Percentiles rank a stretch among this genome's conserved stretches.
phyloP scores from a whole-genome alignment of 176 grass and related monocot genomes.

The Elaeis guineensis region DNA sequence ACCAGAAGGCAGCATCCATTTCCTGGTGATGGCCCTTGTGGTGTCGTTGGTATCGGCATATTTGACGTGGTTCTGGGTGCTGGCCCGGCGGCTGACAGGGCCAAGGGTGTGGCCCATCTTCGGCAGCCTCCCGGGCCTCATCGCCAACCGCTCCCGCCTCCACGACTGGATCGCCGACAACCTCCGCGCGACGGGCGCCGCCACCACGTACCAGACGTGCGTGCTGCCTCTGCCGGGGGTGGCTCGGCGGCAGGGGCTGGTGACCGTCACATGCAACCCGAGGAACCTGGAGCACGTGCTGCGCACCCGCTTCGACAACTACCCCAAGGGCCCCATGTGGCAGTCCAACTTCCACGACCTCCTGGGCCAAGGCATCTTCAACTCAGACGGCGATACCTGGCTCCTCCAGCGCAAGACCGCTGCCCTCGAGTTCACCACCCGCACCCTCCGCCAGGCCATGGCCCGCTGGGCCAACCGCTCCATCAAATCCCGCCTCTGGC shows the following conservation, averaged over 20 bases:
- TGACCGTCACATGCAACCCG: constrained; percentile 88
- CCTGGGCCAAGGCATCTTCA: constrained; percentile 96
- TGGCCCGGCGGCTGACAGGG: constrained; percentile 54
- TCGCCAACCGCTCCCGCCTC: constrained; percentile 54
- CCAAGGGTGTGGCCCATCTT: constrained; percentile 75
- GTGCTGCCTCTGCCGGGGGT: constrained; percentile 66
- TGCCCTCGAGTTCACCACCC: constrained; percentile 90
- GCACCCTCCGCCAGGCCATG: constrained; percentile 87
- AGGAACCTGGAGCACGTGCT: constrained; percentile 94
- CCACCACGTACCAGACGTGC: constrained; percentile 91
- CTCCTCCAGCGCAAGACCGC: constrained; percentile 94
- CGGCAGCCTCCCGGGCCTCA: constrained; percentile 67
- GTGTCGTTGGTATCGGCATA: constrained; percentile 44
- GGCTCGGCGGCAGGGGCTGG: constrained; percentile 70
- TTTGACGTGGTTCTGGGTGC: constrained; percentile 70
- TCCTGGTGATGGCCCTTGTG: constrained; percentile 12
- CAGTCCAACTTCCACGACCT: constrained; percentile 90
- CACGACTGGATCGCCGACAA: constrained; percentile 93
- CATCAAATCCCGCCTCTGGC: constrained; percentile 68
- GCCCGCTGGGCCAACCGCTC: constrained; percentile 72
- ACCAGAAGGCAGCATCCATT: constrained; percentile 11
- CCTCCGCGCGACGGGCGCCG: constrained; percentile 57
- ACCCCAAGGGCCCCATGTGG: constrained; percentile 89
- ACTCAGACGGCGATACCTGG: constrained; percentile 96
- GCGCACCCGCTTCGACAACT: constrained; percentile 88